A percentile compares a stretch with the other conserved stretches of the same genome.
Evolutionary conservation across 257 asterid species (phyloP).

Genomic region (Solanum piurae): DNA sequence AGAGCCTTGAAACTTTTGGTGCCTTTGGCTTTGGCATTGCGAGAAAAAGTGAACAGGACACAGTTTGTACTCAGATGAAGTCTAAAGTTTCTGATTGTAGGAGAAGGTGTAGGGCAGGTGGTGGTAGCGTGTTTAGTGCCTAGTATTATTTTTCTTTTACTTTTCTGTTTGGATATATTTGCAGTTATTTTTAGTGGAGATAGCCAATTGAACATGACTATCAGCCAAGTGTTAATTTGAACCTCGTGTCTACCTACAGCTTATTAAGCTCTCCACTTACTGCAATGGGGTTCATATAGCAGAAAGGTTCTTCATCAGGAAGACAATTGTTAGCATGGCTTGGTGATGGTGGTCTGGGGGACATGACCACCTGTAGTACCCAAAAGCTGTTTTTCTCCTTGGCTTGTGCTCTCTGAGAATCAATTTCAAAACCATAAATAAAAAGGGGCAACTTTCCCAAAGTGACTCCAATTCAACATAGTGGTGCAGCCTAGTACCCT

Average conservation of each 20-base stretch:
- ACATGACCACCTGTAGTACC: neutral
- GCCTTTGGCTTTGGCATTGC: neutral
- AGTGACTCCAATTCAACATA: neutral
- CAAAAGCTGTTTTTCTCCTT: neutral
- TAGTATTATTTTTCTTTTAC: neutral
- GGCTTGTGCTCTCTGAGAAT: neutral
- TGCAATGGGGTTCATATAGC: neutral
- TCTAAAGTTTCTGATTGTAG: neutral
- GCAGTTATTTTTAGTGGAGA: neutral
- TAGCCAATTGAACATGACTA: neutral
- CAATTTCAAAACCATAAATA: neutral
- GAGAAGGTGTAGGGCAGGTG: neutral
- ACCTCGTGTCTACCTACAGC: neutral
- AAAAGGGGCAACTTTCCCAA: neutral
- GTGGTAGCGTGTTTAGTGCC: neutral
- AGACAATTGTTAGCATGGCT: neutral
- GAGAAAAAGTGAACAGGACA: neutral
- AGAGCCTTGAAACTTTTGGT: neutral
- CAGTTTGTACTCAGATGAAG: neutral
- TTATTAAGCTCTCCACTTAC: neutral
- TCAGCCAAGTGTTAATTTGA: neutral
- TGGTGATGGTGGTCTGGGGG: neutral
- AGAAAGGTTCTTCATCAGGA: neutral
- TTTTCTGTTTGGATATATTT: neutral
- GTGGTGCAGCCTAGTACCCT: neutral